phyloP scores from a whole-genome alignment of 2,329 filamentous ascomycete genomes.

The Penicillium capsulatum region DNA sequence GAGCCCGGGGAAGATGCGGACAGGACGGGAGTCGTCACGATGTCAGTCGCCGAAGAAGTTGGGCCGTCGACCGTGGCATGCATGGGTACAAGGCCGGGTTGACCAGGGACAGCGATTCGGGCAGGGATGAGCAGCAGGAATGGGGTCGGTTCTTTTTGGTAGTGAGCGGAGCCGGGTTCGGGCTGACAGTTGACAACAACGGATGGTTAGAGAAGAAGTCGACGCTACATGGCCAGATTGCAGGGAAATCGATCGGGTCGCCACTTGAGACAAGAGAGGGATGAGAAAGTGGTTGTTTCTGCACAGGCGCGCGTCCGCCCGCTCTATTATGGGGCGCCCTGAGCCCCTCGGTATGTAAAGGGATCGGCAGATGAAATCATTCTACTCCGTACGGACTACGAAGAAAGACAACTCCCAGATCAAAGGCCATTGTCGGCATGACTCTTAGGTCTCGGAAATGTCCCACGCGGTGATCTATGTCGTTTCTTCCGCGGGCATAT shows the following conservation, averaged over 20 bases:
- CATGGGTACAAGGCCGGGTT: conserved; percentile 30
- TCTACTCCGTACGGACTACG: too few species aligned
- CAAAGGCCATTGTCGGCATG: too few species aligned
- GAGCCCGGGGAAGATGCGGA: conserved; percentile 29
- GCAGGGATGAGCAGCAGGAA: conserved; percentile 24
- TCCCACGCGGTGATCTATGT: background rate
- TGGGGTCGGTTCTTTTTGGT: conserved; percentile 23
- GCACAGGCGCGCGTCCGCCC: conserved; percentile 16
- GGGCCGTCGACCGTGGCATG: conserved; percentile 35
- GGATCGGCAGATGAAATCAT: conserved; percentile 21
- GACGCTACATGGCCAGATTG: conserved; percentile 15
- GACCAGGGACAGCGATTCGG: conserved; percentile 11
- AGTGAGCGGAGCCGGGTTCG: conserved; percentile 14
- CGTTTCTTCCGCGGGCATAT: background rate
- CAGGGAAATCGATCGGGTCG: too few species aligned
- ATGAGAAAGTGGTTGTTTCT: conserved; percentile 20
- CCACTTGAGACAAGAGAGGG: conserved; percentile 18
- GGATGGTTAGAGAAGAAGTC: conserved; percentile 2
- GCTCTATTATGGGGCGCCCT: conserved; percentile 14
- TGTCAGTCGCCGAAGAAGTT: conserved; percentile 20
- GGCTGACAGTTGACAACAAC: conserved; percentile 4
- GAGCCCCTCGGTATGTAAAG: conserved; percentile 20
- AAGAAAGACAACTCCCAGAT: too few species aligned
- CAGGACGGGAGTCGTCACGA: conserved; percentile 17
- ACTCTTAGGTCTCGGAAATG: too few species aligned